phyloP scores from a whole-genome alignment of 331 rosid genomes.

The Stylosanthes scabra region DNA sequence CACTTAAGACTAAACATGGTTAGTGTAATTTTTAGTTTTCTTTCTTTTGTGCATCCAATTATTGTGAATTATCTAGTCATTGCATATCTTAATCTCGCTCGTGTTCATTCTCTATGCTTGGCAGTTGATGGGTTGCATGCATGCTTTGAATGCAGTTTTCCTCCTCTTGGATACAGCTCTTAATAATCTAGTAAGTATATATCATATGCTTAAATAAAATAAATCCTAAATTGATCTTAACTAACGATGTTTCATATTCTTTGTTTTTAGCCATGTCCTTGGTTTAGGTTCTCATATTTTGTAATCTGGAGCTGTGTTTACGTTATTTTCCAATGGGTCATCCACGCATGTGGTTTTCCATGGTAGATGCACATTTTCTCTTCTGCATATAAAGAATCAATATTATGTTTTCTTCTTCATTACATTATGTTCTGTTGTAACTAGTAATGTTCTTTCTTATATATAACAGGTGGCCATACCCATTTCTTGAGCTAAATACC shows the following conservation, averaged over 20 bases:
- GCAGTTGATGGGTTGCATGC: constrained; percentile 86
- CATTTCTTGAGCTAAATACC: constrained; percentile 67
- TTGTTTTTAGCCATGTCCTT: constrained; percentile 67
- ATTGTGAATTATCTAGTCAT: not conserved
- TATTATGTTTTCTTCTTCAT: constrained; percentile 1
- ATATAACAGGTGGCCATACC: constrained; percentile 83
- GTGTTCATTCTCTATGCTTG: not conserved
- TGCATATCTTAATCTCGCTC: not conserved
- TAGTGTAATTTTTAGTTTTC: not conserved
- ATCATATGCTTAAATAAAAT: not conserved
- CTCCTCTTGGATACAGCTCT: constrained; percentile 66
- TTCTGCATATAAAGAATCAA: not conserved
- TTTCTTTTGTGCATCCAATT: not conserved
- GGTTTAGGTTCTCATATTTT: constrained; percentile 76
- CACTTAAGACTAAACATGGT: constrained; percentile 29
- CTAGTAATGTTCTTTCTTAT: constrained; percentile 4
- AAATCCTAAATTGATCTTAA: not conserved
- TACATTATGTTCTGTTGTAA: not conserved
- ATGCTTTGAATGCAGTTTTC: constrained; percentile 55
- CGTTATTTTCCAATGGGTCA: constrained; percentile 66
- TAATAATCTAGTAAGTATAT: constrained; percentile 65
- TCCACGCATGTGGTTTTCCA: constrained; percentile 45
- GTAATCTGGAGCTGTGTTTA: constrained; percentile 79
- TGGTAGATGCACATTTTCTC: constrained; percentile 24
- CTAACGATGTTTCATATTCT: not conserved